Conservation (phyloP, 306 rosid genomes). For the Vachellia collinsii region DNA sequence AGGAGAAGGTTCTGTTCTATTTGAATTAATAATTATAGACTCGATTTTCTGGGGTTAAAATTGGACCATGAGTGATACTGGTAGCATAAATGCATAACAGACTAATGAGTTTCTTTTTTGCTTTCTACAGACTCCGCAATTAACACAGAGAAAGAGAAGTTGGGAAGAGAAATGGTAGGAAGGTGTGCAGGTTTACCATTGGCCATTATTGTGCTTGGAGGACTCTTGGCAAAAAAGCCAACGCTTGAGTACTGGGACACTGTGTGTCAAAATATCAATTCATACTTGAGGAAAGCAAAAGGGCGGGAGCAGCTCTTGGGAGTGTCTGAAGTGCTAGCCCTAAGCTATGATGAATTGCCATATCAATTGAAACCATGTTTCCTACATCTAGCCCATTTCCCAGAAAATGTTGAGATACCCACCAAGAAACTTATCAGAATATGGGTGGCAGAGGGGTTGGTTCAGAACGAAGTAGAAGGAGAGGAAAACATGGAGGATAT, state of each 20-base stretch:
- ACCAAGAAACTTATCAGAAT: slow-evolving; percentile 48
- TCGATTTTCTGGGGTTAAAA: slow-evolving; percentile 13
- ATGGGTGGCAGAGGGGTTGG: slow-evolving; percentile 69
- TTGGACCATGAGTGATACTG: background rate
- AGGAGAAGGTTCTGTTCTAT: slow-evolving; percentile 15
- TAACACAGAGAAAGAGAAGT: slow-evolving; percentile 45
- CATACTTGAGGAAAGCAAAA: slow-evolving; percentile 45
- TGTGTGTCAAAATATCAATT: slow-evolving; percentile 45
- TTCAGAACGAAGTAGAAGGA: slow-evolving; percentile 38
- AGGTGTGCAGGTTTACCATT: slow-evolving; percentile 65
- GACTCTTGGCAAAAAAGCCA: slow-evolving; percentile 58
- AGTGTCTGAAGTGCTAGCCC: slow-evolving; percentile 48
- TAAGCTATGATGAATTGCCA: slow-evolving; percentile 62
- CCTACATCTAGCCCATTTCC: slow-evolving; percentile 55
- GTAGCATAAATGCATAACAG: background rate
- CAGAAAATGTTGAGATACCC: slow-evolving; percentile 56
- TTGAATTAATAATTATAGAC: background rate
- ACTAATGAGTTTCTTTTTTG: slow-evolving; percentile 11
- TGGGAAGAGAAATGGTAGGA: slow-evolving; percentile 62
- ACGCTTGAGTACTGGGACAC: slow-evolving; percentile 53
- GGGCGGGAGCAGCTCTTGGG: slow-evolving; percentile 43
- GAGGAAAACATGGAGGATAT: slow-evolving; percentile 45
- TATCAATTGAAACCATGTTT: slow-evolving; percentile 63
- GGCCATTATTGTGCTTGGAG: slow-evolving; percentile 65
- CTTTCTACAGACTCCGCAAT: slow-evolving; percentile 34